Evolutionary conservation across 768 basidiomycete species (phyloP).

Genomic region (Leccinum truebloodii): DNA sequence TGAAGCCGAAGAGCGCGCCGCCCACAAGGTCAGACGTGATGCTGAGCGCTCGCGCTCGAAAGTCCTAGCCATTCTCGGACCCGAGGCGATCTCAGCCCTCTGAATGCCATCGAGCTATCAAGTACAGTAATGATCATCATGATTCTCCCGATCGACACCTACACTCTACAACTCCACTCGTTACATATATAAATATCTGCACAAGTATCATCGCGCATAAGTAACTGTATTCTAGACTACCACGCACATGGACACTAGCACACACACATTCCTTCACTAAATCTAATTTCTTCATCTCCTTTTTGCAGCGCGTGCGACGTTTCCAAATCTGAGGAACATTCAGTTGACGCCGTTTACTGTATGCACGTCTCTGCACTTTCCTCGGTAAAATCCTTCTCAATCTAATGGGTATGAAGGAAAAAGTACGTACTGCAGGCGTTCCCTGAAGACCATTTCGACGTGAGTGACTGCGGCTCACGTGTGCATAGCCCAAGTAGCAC

Average conservation of each 20-base stretch:
- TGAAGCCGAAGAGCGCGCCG: conserved; percentile 3
- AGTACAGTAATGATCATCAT: not conserved
- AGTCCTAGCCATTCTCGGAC: conserved; percentile 6
- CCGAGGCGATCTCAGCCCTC: conserved; percentile 1
- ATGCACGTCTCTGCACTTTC: no score
- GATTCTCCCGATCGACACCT: not conserved
- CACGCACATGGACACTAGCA: not conserved
- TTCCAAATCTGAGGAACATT: not conserved
- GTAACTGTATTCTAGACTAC: not conserved
- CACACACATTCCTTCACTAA: not conserved
- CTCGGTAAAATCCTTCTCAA: no score
- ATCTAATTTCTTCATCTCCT: not conserved
- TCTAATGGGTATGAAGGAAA: no score
- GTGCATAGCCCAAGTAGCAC: no score
- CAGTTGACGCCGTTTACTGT: not conserved
- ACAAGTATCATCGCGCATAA: not conserved
- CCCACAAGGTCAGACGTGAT: conserved; percentile 13
- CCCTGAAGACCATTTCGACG: no score
- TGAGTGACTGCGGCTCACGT: no score
- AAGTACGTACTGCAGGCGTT: no score
- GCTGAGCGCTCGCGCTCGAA: conserved; percentile 11
- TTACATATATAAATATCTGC: not conserved
- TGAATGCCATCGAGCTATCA: not conserved
- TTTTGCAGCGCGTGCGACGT: not conserved
- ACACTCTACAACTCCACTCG: not conserved